A percentile compares a stretch with the other conserved stretches of the same genome.
These are phyloP conservation scores for Primulina eburnea DNA, from an alignment of 257 asterid genomes.

Conservation along the genomic window DNA sequence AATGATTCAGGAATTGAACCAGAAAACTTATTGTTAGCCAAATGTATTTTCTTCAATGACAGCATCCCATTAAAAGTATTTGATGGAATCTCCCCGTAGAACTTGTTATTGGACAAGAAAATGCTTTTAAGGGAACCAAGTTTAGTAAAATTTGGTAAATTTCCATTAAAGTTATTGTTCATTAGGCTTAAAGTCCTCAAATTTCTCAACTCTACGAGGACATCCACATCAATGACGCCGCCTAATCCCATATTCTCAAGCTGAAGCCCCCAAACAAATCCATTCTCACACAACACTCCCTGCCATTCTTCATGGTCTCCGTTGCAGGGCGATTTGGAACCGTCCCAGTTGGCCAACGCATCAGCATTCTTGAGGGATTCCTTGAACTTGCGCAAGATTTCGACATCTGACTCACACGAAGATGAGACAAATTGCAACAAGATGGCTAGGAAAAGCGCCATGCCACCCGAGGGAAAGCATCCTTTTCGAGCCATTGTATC, in stretches of 20 bases:
- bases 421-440: neutral
- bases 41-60: conserved; percentile 51
- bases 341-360: conserved; percentile 36
- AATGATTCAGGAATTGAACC: conserved; percentile 46
- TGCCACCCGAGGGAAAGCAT: neutral
- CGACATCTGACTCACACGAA: conserved; percentile 14
- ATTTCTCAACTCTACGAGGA: conserved; percentile 30
- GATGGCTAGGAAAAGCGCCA: conserved; percentile 6
- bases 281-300: conserved; percentile 41
- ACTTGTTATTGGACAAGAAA: conserved; percentile 42
- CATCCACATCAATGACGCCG: conserved; percentile 47
- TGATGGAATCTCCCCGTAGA: conserved; percentile 39
- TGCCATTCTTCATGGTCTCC: conserved; percentile 36
- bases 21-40: conserved; percentile 40
- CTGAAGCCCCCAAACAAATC: conserved; percentile 41
- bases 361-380: conserved; percentile 35
- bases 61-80: conserved; percentile 39
- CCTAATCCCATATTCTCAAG: conserved; percentile 47
- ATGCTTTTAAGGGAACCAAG: conserved; percentile 38
- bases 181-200: conserved; percentile 46
- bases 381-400: conserved; percentile 35
- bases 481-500: conserved; percentile 28
- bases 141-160: conserved; percentile 37
- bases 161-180: conserved; percentile 49
- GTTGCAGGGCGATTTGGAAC: conserved; percentile 35